Base-by-base conservation (phyloP, 2,329 filamentous ascomycete species). In the Graphilbum sp. region DNA sequence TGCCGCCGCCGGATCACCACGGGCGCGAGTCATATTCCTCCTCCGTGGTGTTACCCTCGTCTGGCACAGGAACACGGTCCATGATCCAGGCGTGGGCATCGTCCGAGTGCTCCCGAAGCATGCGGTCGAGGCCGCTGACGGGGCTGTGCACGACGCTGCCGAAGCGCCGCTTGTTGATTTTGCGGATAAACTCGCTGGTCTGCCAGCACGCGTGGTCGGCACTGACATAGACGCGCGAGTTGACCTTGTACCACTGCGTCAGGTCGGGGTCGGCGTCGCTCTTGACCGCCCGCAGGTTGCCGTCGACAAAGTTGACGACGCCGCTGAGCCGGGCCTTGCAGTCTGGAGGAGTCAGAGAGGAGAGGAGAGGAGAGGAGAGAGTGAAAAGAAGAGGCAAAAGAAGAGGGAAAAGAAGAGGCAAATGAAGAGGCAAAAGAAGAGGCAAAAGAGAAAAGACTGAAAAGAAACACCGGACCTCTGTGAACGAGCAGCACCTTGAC, bases 291-390 rank as follows among this genome's bases (percentile, higher is more conserved):
- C 83, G 75, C 16, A 95, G 66, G 23, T 72, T 73, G 39, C 82
- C 79, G 19, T 76, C 75, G 16, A 93, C 79, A 52, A 94, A 94
- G 44, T 80, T 85, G 46, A 95, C 66, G 13, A 92, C 69, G 24
- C 77, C 79, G 2, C 74, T 64, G 35, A 94, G 67, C 33, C 69
- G 69, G 8, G 71, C 62, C 49, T 80, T 80, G 49, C 79, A 79
- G 43, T 75, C 69, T 67, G 42, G 5, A 20, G 4, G 23, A 45
- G 36, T 54, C 40, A 39, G 39, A n/a, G 19, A 25, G 11, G 21
- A 34, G 16, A 19, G 33, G 29, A 21, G 9, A 5, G 12, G 11
- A 20, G 24, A 18, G 9, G 29, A 21, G 9, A 5, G 12, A 8
- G 17, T 19, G n/a, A 4, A 41, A 39, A 24, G 18, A 36, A 16